These are phyloP conservation scores for Yarrowia hollandica DNA, from an alignment of 805 yeast species.

Conservation along the genomic window DNA sequence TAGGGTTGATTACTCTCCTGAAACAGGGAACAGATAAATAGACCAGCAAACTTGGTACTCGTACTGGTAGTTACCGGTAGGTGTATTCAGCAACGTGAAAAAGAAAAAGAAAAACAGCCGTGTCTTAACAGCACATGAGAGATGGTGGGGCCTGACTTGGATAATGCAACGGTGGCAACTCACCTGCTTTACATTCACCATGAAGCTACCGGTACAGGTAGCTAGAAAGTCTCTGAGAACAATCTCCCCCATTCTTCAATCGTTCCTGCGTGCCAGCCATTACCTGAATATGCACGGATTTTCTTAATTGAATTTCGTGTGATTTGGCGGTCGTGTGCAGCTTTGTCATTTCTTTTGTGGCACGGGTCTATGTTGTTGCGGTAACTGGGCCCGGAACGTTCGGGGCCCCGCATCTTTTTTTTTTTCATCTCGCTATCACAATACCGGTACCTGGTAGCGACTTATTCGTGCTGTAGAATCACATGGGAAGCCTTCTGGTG, in stretches of 20 bases:
- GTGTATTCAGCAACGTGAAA: no score
- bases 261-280: constrained; percentile 19
- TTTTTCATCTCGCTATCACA: no score
- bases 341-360: no score
- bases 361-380: no score
- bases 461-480: no score
- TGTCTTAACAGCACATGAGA: not conserved
- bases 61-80: no score
- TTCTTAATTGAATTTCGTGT: not conserved
- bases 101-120: not conserved
- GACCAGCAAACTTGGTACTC: no score
- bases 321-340: not conserved
- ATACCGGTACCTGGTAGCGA: no score
- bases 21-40: constrained; percentile 19
- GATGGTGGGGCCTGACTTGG: not conserved
- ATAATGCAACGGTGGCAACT: no score
- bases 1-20: constrained; percentile 2
- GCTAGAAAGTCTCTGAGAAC: not conserved
- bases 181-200: no score
- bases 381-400: no score
- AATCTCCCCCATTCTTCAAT: constrained; percentile 1
- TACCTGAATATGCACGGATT: not conserved
- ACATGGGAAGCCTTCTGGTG: not conserved
- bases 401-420: not conserved
- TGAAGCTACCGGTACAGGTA: no score